Evolutionary conservation across 164 flowering plant species (phyloP), one percentile per base, ranked within the genome.

Genomic region (Magnolia sinica): DNA sequence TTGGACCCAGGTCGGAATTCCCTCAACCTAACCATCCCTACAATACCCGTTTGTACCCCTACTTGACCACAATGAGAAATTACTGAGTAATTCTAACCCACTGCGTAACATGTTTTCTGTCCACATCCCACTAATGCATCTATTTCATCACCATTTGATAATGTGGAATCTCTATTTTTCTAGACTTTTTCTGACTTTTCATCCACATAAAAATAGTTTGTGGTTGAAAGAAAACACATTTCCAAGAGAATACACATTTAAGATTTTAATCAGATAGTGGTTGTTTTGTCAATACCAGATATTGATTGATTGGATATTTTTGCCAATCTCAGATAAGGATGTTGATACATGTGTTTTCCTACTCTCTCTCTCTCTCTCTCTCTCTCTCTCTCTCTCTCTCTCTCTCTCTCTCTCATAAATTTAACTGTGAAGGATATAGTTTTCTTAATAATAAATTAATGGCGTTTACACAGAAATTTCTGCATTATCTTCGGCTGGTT

Each of bases 341-440:
- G 45, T 37, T 37, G 45, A 37, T 37, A 37, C 45, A 37, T 37
- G 45, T 37, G 45, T 37, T 37, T 37, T 37, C 23, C 68, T 8
- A 16, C 23, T 64, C 68, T 64, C 73, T 76, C 81, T 78, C 78
- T 76, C 80, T 64, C 61, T 49, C 22, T 55, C n/a, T n/a, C 65
- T 24, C 37, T 23, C 37, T 24, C 45, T 72, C 49, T 76, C 76
- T 74, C 68, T 24, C 70, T 6, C 71, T 31, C 81, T 76, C 76
- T 80, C 79, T 76, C 79, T 27, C 29, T 73, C 2, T 18, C 22
- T 16, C 20, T 23, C 29, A 27, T 27, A 27, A 27, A 11, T 55
- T 11, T 68, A 37, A 16, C 70, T 18, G 27, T 61, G 4, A 11
- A 55, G 10, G 18, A 13, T 55, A 55, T 11, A 22, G 68, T 64